Base-by-base conservation (phyloP, 306 rosid species). In the Trifolium subterraneum region DNA sequence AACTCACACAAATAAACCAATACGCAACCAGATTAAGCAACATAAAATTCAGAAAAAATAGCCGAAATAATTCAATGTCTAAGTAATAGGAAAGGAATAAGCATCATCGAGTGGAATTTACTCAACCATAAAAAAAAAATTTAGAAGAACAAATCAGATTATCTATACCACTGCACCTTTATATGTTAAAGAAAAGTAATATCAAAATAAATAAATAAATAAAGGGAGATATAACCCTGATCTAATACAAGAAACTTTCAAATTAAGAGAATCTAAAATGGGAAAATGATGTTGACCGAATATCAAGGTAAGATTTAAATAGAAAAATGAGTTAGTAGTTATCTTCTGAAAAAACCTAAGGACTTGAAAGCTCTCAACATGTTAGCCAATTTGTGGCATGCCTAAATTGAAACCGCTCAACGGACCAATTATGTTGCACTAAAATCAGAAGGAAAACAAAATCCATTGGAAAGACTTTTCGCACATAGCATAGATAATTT, bases 1-100 rank as follows among this genome's bases (percentile, higher is more conserved):
- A n/a, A n/a, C n/a, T n/a, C n/a, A 42, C 59, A 10, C 23, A 69
- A 19, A 45, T 19, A 66, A 80, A 69, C 79, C 31, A 71, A 36
- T 54, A 38, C 15, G 74, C 4, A 72, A 59, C 63, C 38, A 7
- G 44, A 69, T 18, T 29, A 47, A 12, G 55, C 2, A 41, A 6
- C 74, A 66, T 36, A 47, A 47, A 25, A 56, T 73, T 45, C 25
- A 56, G 27, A 73, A 56, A 71, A 71, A 64, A 55, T 10, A 69
- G 22, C 50, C 39, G 8, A 18, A 63, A 41, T 35, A 18, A 23
- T 61, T 76, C 60, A 42, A 18, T 7, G 33, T 51, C 63, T 27
- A 70, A 15, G 45, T 63, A 51, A 25, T 12, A 12, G 3, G 59
- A 69, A 78, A 64, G 38, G 59, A 63, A 42, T 39, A 69, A 62